Evolutionary conservation across 805 yeast genomes (phyloP), one percentile per base, ranked within the genome.

Genomic region (Yamadazyma laniorum): DNA sequence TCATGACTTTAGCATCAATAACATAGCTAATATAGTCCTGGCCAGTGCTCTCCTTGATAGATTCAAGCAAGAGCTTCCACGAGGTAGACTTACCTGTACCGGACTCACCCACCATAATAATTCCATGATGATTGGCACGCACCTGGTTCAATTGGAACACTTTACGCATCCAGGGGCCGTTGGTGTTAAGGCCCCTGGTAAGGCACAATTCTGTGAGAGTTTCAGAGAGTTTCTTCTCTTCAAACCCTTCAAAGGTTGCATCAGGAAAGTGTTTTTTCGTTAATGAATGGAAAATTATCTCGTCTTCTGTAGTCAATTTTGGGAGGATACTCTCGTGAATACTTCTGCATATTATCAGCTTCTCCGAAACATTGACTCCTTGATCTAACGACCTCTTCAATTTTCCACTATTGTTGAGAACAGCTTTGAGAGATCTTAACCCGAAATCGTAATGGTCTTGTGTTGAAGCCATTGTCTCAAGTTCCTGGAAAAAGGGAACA

Each of bases 371-470:
- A 11, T 17, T 9, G 16, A 5, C 16, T 13, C 12, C 16, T n/a
- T 22, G 12, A 7, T 12, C 13, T 15, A 18, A 35, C 11, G 13
- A 12, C 29, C 74, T 56, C 40, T 61, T 67, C 7, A 75, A 48
- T 12, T 52, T 45, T 2, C 88, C 86, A 46, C 90, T 80, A 38
- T 73, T 74, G 6, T 66, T 59, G 13, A 91, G 56, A 1, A 82
- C 76, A 26, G 79, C 70, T 52, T 90, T 91, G 40, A 91, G 57
- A 0, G 95, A 81, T 42, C 98, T 70, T 29, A 91, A 61, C 0
- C 97, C 96, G 72, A 91, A 91, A 52, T 91, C 97, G 50, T 91
- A 91, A 54, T 91, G 97, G 4, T 58, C 53, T 52, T 87, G 96
- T 0, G 43, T 16, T 0, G 85, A 70, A 9, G 78, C 58, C 0